phyloP scores from a whole-genome alignment of 1,284 basidiomycete genomes.

The Microbotryum scabiosae region DNA sequence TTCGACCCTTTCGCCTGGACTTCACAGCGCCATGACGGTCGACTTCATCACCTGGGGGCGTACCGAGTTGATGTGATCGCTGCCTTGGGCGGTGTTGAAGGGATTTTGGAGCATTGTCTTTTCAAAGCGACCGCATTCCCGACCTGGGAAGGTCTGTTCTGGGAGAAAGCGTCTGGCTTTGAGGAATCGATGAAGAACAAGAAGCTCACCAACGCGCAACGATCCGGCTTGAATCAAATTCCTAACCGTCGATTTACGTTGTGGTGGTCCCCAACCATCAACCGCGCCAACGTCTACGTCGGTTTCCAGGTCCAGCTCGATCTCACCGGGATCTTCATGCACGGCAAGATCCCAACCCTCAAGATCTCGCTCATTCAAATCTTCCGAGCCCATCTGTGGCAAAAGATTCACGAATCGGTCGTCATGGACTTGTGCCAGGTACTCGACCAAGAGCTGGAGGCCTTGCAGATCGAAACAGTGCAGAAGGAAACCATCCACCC shows the following conservation, averaged over 20 bases:
- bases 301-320: slow-evolving; percentile 99
- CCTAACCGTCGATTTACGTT: slow-evolving; percentile 93
- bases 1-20: slow-evolving; percentile 98
- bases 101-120: slow-evolving; percentile 84
- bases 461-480: slow-evolving; percentile 96
- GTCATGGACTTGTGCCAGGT: slow-evolving; percentile 86
- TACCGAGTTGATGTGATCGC: slow-evolving; percentile 98
- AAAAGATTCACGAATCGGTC: slow-evolving; percentile 63
- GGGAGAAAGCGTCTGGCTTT: slow-evolving; percentile 60
- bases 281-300: slow-evolving; percentile 96
- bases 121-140: slow-evolving; percentile 70
- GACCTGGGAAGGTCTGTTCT: slow-evolving; percentile 54
- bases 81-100: slow-evolving; percentile 95
- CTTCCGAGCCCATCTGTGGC: slow-evolving; percentile 99
- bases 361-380: slow-evolving; percentile 99
- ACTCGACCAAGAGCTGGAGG: slow-evolving; percentile 97
- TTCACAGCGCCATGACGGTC: slow-evolving; percentile 93
- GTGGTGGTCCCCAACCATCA: slow-evolving; percentile 99
- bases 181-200: slow-evolving; percentile 37
- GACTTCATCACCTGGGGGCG: slow-evolving; percentile 95
- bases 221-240: slow-evolving; percentile 94
- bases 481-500: slow-evolving; percentile 99
- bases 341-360: slow-evolving; percentile 94
- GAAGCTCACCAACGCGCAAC: slow-evolving; percentile 79
- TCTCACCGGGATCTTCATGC: slow-evolving; percentile 78